phyloP scores from a whole-genome alignment of 345 rosid genomes.

The Hibiscus syriacus region DNA sequence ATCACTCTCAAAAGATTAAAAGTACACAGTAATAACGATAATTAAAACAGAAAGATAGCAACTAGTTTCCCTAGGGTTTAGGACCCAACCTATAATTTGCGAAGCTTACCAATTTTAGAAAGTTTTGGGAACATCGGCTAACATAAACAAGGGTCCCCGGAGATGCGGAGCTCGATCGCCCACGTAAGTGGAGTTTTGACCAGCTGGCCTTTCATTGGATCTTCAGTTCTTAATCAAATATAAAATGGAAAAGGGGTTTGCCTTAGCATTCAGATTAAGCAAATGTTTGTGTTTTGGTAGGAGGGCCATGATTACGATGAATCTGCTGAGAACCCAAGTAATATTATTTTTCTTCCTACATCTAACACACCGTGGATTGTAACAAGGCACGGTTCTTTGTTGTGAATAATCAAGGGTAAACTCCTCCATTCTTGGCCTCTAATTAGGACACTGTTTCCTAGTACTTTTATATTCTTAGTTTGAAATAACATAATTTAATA shows the following conservation, averaged over 20 bases:
- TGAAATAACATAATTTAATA: too few species aligned
- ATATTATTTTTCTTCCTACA: neutral
- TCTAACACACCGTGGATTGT: neutral
- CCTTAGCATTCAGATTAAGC: neutral
- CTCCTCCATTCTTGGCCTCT: constrained; percentile 11
- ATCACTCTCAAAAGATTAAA: constrained; percentile 29
- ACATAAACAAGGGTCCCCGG: constrained; percentile 17
- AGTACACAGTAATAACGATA: neutral
- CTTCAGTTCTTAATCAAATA: neutral
- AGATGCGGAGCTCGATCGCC: constrained; percentile 26
- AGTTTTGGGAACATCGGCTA: constrained; percentile 17
- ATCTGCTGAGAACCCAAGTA: neutral
- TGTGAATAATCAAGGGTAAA: neutral
- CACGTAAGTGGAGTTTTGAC: constrained; percentile 29
- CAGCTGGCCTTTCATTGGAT: constrained; percentile 36
- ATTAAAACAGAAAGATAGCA: constrained; percentile 1
- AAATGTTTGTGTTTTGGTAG: neutral
- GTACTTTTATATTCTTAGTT: too few species aligned
- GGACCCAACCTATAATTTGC: constrained; percentile 19
- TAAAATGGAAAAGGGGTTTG: neutral
- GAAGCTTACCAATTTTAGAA: constrained; percentile 49
- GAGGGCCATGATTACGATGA: neutral
- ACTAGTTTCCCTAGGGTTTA: constrained; percentile 40
- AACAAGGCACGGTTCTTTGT: constrained; percentile 1
- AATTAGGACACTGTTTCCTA: neutral